Conservation (phyloP, 345 rosid genomes). For the Garcia nutans region DNA sequence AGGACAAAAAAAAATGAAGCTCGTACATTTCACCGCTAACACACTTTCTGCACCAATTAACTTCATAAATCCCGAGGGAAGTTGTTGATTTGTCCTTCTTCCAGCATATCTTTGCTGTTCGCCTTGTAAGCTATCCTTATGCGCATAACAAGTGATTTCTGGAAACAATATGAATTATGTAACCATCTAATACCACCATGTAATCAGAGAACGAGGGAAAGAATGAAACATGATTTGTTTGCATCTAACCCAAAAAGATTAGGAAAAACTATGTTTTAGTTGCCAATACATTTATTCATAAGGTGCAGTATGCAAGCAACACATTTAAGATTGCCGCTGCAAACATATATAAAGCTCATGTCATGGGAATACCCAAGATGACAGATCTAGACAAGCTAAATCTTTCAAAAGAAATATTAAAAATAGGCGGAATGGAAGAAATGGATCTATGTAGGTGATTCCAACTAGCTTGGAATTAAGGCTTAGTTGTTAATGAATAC, state of each 20-base stretch:
- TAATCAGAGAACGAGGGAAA: background rate
- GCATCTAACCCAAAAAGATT: background rate
- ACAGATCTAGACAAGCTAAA: no score
- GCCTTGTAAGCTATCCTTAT: slow-evolving; percentile 82
- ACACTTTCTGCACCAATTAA: slow-evolving; percentile 15
- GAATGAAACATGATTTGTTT: background rate
- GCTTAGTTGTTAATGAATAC: no score
- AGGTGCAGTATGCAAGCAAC: background rate
- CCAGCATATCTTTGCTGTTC: slow-evolving; percentile 71
- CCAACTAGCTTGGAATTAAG: no score
- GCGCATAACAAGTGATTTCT: slow-evolving; percentile 96
- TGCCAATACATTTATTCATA: background rate
- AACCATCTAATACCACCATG: slow-evolving; percentile 6
- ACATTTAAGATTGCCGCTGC: background rate
- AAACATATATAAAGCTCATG: background rate
- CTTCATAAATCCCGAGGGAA: slow-evolving; percentile 81
- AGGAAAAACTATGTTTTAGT: background rate
- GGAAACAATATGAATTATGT: slow-evolving; percentile 32
- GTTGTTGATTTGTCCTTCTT: slow-evolving; percentile 88
- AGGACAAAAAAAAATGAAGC: slow-evolving; percentile 21
- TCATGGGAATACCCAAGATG: no score
- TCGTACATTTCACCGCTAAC: slow-evolving; percentile 14
- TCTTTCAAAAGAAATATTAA: no score
- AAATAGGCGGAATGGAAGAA: no score
- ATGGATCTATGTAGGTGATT: no score